Evolutionary conservation across 23 red algal species (phyloP).

Genomic region (Gracilaria gracilis): DNA sequence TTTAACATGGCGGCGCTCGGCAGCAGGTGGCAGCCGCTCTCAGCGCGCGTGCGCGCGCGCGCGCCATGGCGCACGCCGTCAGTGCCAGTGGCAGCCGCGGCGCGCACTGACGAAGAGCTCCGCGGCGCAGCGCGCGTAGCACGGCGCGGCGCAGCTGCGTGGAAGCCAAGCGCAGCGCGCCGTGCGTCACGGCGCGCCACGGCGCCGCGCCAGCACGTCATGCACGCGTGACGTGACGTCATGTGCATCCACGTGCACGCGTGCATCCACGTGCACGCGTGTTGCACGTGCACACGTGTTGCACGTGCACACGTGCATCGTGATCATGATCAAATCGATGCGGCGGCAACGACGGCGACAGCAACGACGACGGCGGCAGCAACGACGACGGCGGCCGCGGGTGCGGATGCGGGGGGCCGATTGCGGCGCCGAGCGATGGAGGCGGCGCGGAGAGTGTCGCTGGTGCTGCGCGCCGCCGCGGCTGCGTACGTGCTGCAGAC

Average conservation of each 20-base stretch:
- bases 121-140: background rate
- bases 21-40: constrained; percentile 1
- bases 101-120: background rate
- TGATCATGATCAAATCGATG: background rate
- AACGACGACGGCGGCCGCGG: too few relatives aligned
- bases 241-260: too few relatives aligned
- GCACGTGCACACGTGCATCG: background rate
- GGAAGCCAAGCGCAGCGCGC: background rate
- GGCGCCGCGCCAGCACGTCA: background rate
- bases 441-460: background rate
- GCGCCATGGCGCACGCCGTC: background rate
- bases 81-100: background rate
- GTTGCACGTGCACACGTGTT: background rate
- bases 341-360: background rate
- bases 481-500: constrained; percentile 76
- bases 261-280: too few relatives aligned
- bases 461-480: constrained; percentile 42
- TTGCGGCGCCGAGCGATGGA: background rate
- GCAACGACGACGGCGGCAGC: background rate
- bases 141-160: background rate
- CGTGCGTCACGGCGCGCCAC: background rate
- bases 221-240: background rate
- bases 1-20: background rate
- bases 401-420: background rate
- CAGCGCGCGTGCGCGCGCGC: background rate